These are phyloP conservation scores for Spathaspora hagerdaliae DNA, from an alignment of 805 yeast species.

Conservation along the genomic window DNA sequence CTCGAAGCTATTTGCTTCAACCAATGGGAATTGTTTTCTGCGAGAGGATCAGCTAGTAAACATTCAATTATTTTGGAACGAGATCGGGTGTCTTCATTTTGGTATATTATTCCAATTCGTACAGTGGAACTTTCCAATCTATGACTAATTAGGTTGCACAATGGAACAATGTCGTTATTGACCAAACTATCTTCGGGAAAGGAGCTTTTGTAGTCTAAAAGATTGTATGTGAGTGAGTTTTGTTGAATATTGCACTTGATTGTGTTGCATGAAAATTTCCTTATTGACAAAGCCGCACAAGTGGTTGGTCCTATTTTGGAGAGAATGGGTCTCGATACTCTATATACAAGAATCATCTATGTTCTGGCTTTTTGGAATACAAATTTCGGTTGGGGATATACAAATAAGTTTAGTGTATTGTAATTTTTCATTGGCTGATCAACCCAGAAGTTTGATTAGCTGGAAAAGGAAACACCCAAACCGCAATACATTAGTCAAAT, in stretches of 20 bases:
- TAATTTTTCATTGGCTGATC: too few relatives aligned
- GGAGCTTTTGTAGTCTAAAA: conserved; percentile 5
- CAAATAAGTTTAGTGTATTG: too few relatives aligned
- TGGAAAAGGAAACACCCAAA: too few relatives aligned
- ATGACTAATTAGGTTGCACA: background rate
- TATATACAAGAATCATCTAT: background rate
- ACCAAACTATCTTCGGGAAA: conserved; percentile 6
- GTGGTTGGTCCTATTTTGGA: background rate
- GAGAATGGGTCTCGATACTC: background rate
- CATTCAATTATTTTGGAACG: conserved; percentile 31
- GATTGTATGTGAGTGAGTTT: background rate
- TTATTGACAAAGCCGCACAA: background rate
- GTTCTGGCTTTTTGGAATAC: background rate
- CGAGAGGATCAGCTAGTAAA: conserved; percentile 38
- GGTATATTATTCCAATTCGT: conserved; percentile 32
- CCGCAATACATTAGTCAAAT: too few relatives aligned
- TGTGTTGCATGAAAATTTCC: background rate
- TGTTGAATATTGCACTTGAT: background rate
- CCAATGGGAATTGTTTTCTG: conserved; percentile 30
- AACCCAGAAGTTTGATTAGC: too few relatives aligned
- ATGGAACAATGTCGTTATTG: conserved; percentile 5
- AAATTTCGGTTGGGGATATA: too few relatives aligned
- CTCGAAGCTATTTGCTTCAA: conserved; percentile 21
- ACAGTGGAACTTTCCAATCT: conserved; percentile 10
- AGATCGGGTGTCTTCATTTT: conserved; percentile 14